These are phyloP conservation scores for Breviolum minutum DNA, from an alignment of 73 alveolate genomes.

Conservation along the genomic window DNA sequence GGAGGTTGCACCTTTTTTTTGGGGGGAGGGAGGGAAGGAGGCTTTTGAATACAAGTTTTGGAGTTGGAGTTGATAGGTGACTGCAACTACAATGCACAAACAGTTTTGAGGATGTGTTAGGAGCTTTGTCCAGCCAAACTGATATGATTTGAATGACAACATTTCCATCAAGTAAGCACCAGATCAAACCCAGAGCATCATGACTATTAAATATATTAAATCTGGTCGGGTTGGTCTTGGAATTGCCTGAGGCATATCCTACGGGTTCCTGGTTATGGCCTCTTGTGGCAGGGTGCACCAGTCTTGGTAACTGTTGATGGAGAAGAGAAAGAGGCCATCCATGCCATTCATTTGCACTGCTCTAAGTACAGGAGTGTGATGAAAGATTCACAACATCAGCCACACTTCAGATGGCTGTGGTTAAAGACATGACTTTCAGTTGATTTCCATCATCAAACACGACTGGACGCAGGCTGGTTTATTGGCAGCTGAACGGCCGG, in stretches of 20 bases:
- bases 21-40: neutral
- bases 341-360: too few relatives aligned
- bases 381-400: neutral
- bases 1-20: neutral
- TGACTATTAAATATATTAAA: too few relatives aligned
- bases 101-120: neutral
- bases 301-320: neutral
- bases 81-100: neutral
- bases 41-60: neutral
- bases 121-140: neutral
- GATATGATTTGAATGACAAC: too few relatives aligned
- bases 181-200: too few relatives aligned
- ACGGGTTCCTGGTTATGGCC: conserved; percentile 67
- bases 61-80: neutral
- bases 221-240: too few relatives aligned
- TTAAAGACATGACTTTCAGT: neutral
- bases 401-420: neutral
- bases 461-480: neutral
- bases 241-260: conserved; percentile 25
- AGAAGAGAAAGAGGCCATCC: conserved; percentile 42
- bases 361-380: neutral
- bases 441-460: neutral
- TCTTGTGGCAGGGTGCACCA: conserved; percentile 88
- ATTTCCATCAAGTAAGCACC: too few relatives aligned
- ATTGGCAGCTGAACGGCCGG: conserved; percentile 68